These are phyloP conservation scores for Suillus brevipes DNA, from an alignment of 768 basidiomycete genomes.

Conservation along the genomic window DNA sequence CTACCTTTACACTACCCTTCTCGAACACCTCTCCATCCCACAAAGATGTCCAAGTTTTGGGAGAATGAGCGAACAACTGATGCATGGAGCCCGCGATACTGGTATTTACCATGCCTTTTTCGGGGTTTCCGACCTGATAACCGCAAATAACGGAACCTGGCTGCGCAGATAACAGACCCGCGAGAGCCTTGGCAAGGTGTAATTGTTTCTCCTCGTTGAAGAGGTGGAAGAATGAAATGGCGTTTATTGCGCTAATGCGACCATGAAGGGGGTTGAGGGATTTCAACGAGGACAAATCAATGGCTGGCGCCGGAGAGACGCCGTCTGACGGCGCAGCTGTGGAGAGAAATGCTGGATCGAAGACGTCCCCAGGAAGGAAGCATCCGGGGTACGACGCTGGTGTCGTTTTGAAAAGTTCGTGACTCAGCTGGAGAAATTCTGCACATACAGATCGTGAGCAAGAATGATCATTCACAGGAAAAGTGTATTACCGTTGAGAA, in stretches of 20 bases:
- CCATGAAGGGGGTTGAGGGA: conserved; percentile 50
- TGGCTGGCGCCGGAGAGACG: conserved; percentile 23
- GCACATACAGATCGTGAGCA: background rate
- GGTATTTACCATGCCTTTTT: conserved; percentile 3
- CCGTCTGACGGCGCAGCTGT: conserved; percentile 32
- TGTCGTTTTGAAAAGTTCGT: conserved; percentile 31
- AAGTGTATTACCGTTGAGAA: background rate
- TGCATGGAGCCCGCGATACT: background rate
- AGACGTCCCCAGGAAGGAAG: conserved; percentile 56
- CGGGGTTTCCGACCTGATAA: background rate
- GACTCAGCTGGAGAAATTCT: background rate
- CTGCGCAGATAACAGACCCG: conserved; percentile 26
- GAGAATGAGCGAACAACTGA: conserved; percentile 14
- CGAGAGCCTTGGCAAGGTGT: conserved; percentile 27
- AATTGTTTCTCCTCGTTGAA: conserved; percentile 32
- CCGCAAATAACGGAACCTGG: conserved; percentile 9
- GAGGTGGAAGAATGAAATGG: conserved; percentile 41
- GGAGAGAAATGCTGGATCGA: conserved; percentile 45
- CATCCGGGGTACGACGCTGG: conserved; percentile 50
- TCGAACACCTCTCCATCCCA: conserved; percentile 26
- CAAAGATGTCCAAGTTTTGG: conserved; percentile 18
- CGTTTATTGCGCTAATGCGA: conserved; percentile 48
- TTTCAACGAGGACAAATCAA: conserved; percentile 33
- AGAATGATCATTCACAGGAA: background rate
- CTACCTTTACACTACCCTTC: conserved; percentile 35